Base-by-base conservation (phyloP, 2,329 filamentous ascomycete genomes). In the Aspergillus sp. region DNA sequence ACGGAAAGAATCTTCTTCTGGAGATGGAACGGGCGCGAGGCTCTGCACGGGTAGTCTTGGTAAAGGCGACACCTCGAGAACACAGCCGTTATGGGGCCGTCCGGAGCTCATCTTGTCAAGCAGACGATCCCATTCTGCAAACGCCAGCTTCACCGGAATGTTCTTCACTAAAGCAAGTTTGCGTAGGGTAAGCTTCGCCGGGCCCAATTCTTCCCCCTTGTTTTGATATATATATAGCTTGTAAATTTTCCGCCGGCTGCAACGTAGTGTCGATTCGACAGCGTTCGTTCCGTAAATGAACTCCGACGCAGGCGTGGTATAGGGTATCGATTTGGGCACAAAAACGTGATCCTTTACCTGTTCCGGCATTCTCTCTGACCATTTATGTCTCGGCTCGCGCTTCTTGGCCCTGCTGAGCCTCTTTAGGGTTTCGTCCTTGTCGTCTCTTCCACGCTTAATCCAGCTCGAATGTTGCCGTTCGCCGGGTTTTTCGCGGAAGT, bases 201-300 rank as follows among this genome's bases (percentile, higher is more conserved):
- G 82, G 63, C 37, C 63, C 50, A 72, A 53, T 19, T 76, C 75
- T 45, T 74, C 74, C 45, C 81, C 81, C 42, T 77, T 70, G 9
- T 79, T 78, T 43, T 73, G 75, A 61, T 86, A 85, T 9, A 95
- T 73, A 65, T 97, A 95, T 3, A 98, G 77, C 47, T 83, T 86
- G 72, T 96, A 95, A 2, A 95, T 70, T 60, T 87, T 83, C 49
- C 93, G 83, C 30, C 82, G 77, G 9, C 74, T 74, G 41, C 81
- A 79, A 55, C 78, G 82, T 17, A 98, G 73, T 0, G 90, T 90
- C 17, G 90, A 86, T 53, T 86, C 78, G 19, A 97, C 88, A 1
- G 88, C 83, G 2, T 86, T 87, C 41, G 80, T 81, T 5, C 93
- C 93, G 63, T 95, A 97, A 2, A 98, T 74, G 58, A 96, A 97